These are phyloP conservation scores for Pholiota adiposa DNA, from an alignment of 1,284 basidiomycete genomes.

Conservation along the genomic window DNA sequence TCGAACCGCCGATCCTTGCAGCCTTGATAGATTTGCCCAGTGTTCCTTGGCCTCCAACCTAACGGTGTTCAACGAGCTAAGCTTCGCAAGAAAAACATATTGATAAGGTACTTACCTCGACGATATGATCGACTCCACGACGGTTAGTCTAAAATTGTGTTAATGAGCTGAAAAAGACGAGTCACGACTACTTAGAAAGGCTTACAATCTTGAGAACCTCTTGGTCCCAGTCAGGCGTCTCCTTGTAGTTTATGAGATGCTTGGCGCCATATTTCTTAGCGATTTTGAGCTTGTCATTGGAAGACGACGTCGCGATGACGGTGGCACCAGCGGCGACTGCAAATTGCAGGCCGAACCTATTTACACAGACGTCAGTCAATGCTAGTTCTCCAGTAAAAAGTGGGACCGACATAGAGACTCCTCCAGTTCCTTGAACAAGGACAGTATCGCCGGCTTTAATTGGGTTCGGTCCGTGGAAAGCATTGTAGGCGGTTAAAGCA, in stretches of 20 bases:
- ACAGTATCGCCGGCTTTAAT: constrained; percentile 36
- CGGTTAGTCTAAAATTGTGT: constrained; percentile 44
- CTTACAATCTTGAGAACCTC: constrained; percentile 45
- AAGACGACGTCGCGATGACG: constrained; percentile 60
- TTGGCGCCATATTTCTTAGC: constrained; percentile 49
- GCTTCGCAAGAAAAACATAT: neutral
- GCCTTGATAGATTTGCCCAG: constrained; percentile 47
- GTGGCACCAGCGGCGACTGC: constrained; percentile 55
- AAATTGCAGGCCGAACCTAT: constrained; percentile 51
- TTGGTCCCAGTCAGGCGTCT: constrained; percentile 52
- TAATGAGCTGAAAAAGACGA: neutral
- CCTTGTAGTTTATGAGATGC: constrained; percentile 58
- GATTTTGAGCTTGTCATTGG: constrained; percentile 54
- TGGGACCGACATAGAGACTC: constrained; percentile 49
- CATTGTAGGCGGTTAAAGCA: constrained; percentile 26
- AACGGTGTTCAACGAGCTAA: neutral
- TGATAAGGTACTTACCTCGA: constrained; percentile 44
- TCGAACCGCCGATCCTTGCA: constrained; percentile 44
- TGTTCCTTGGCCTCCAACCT: constrained; percentile 56
- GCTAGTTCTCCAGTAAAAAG: neutral
- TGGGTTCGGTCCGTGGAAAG: constrained; percentile 21
- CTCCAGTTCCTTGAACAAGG: constrained; percentile 58
- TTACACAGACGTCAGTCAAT: neutral
- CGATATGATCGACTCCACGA: constrained; percentile 56
- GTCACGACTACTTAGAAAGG: neutral